Evolutionary conservation across 176 grass and related monocot genomes (phyloP).

Genomic region (Triticum timopheevii): DNA sequence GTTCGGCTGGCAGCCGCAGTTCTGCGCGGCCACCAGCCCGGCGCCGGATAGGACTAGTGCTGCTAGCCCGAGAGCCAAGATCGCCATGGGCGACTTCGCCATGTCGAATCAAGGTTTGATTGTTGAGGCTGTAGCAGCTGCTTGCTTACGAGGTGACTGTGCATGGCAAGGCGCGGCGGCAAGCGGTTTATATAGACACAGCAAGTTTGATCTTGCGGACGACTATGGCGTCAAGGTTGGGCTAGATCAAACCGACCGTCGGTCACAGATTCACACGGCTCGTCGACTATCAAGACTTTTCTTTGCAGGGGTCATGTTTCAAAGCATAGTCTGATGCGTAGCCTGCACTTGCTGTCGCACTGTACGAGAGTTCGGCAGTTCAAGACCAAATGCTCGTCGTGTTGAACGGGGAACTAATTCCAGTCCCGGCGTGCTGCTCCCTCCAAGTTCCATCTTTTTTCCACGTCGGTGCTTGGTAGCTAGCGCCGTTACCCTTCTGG

Average conservation of each 20-base stretch:
- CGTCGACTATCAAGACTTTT: background rate
- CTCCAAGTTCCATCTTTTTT: background rate
- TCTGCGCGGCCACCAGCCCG: background rate
- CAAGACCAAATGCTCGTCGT: background rate
- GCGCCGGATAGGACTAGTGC: background rate
- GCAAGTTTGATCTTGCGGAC: background rate
- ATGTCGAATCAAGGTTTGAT: background rate
- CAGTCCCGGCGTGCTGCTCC: background rate
- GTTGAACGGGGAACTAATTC: too few relatives aligned
- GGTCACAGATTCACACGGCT: background rate
- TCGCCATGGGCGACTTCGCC: conserved; percentile 17
- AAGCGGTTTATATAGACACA: background rate
- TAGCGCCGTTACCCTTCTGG: background rate
- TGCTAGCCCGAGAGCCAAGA: conserved; percentile 4
- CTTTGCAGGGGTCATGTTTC: background rate
- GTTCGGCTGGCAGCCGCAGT: conserved; percentile 31
- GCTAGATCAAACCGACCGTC: background rate
- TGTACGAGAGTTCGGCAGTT: background rate
- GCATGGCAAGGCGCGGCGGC: background rate
- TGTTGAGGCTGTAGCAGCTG: background rate
- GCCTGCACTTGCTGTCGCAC: background rate
- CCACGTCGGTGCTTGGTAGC: background rate
- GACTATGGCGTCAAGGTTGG: background rate
- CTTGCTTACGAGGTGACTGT: background rate
- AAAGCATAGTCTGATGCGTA: background rate